Conservation (phyloP, 768 basidiomycete species). For the Lactarius hengduanensis region DNA sequence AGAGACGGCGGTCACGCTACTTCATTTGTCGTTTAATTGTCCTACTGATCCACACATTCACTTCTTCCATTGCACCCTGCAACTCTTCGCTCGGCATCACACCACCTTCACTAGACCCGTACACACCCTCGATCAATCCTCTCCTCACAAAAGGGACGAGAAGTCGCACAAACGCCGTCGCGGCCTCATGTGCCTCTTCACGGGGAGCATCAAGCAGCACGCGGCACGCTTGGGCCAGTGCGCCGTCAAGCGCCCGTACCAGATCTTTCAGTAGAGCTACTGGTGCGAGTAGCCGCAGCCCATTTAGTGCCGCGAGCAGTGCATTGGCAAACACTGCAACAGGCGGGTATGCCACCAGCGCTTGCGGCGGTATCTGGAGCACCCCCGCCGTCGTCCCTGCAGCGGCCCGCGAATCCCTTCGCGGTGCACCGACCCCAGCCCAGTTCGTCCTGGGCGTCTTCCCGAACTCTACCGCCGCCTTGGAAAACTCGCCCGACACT, state of each 20-base stretch:
- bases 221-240: slow-evolving; percentile 47
- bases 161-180: slow-evolving; percentile 56
- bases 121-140: slow-evolving; percentile 75
- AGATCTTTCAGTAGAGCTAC: slow-evolving; percentile 54
- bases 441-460: slow-evolving; percentile 17
- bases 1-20: background rate
- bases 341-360: slow-evolving; percentile 71
- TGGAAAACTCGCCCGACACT: slow-evolving; percentile 51
- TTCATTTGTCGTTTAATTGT: slow-evolving; percentile 1
- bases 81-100: slow-evolving; percentile 10
- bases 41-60: slow-evolving; percentile 9
- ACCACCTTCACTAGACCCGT: slow-evolving; percentile 39
- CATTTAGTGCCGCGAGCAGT: slow-evolving; percentile 71
- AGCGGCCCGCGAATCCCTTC: slow-evolving; percentile 25
- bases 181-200: slow-evolving; percentile 39
- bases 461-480: slow-evolving; percentile 36
- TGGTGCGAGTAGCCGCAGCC: slow-evolving; percentile 78
- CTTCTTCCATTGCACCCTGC: slow-evolving; percentile 11
- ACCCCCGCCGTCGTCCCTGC: slow-evolving; percentile 23
- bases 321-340: slow-evolving; percentile 71
- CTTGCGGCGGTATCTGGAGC: slow-evolving; percentile 66
- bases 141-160: slow-evolving; percentile 70
- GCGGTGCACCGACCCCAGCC: slow-evolving; percentile 27
- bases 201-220: slow-evolving; percentile 41
- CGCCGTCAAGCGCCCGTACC: slow-evolving; percentile 47